Percentiles rank a stretch among this genome's conserved stretches.
Conservation (phyloP, 768 basidiomycete species). For the Russula olivacea region DNA sequence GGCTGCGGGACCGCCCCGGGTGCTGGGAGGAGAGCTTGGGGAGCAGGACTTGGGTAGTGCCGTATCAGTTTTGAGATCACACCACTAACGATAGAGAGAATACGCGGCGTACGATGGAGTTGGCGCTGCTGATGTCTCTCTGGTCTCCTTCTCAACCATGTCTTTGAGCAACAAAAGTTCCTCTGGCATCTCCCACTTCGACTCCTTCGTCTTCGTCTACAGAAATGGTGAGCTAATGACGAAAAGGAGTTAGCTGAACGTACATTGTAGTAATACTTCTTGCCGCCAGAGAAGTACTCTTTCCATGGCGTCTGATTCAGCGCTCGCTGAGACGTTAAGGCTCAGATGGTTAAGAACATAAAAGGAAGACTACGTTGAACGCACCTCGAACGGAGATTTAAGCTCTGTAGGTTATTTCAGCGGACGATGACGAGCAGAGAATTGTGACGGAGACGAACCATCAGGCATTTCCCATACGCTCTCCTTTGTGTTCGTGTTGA, state of each 20-base stretch:
- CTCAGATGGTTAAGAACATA: background rate
- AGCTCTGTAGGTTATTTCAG: slow-evolving; percentile 33
- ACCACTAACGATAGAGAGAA: background rate
- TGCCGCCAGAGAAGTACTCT: slow-evolving; percentile 87
- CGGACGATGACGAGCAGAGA: background rate
- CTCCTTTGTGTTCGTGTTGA: slow-evolving; percentile 79
- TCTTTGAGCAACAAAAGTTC: slow-evolving; percentile 81
- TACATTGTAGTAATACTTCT: slow-evolving; percentile 90
- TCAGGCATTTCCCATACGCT: slow-evolving; percentile 99
- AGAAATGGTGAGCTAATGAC: slow-evolving; percentile 14
- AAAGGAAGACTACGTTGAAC: slow-evolving; percentile 18
- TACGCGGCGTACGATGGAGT: background rate
- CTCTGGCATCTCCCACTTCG: slow-evolving; percentile 97
- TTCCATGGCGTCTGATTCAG: slow-evolving; percentile 90
- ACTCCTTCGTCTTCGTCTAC: slow-evolving; percentile 82
- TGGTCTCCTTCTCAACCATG: slow-evolving; percentile 74
- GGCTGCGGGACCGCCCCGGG: slow-evolving; percentile 30
- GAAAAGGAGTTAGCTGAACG: slow-evolving; percentile 24
- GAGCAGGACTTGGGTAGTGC: slow-evolving; percentile 5
- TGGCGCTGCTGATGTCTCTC: slow-evolving; percentile 31
- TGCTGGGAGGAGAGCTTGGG: slow-evolving; percentile 11
- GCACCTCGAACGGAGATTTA: slow-evolving; percentile 87
- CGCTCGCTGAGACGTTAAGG: slow-evolving; percentile 52
- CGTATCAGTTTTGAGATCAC: background rate
- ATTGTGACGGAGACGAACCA: slow-evolving; percentile 42